These are phyloP conservation scores for Fusarium pilosicola DNA, from an alignment of 2,329 filamentous ascomycete species.

Conservation along the genomic window DNA sequence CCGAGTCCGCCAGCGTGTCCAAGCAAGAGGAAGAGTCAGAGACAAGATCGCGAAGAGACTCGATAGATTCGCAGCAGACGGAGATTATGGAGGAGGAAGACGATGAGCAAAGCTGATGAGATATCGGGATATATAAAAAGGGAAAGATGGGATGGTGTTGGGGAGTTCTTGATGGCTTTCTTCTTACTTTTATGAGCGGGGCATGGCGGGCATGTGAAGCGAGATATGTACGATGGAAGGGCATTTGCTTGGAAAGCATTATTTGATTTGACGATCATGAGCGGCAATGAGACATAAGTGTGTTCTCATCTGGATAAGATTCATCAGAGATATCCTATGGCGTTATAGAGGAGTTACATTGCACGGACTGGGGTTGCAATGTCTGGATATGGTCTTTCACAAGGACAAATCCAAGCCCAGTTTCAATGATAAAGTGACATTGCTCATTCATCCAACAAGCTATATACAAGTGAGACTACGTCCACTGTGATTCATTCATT, in stretches of 20 bases:
- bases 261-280: slow-evolving; percentile 18
- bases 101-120: slow-evolving; percentile 3
- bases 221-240: neutral
- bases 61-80: slow-evolving; percentile 29
- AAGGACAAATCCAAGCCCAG: neutral
- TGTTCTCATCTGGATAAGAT: slow-evolving; percentile 15
- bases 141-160: slow-evolving; percentile 11
- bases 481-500: no score
- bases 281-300: slow-evolving; percentile 15
- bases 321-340: slow-evolving; percentile 32
- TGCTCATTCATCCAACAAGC: slow-evolving; percentile 9
- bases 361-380: slow-evolving; percentile 1
- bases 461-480: neutral
- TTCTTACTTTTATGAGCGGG: slow-evolving; percentile 9
- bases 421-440: slow-evolving; percentile 5
- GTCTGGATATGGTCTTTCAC: slow-evolving; percentile 38
- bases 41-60: slow-evolving; percentile 20
- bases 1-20: slow-evolving; percentile 11
- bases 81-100: slow-evolving; percentile 21
- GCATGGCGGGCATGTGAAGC: slow-evolving; percentile 9
- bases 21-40: slow-evolving; percentile 1
- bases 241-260: slow-evolving; percentile 8
- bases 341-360: slow-evolving; percentile 17
- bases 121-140: neutral
- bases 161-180: slow-evolving; percentile 18